These are phyloP conservation scores for Cicer bijugum DNA, from an alignment of 306 rosid species.

Conservation along the genomic window DNA sequence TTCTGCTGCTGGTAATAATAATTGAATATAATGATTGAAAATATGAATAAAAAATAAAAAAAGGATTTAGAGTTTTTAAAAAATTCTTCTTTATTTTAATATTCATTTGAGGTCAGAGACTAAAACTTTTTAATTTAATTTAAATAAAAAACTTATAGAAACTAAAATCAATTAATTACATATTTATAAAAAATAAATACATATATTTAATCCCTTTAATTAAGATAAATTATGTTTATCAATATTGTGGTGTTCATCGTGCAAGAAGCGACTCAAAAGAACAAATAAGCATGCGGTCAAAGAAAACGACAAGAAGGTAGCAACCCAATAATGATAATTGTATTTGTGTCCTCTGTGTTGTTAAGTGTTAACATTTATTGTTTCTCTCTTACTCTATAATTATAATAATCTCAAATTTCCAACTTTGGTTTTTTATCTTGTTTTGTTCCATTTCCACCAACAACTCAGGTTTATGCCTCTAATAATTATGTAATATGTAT, in stretches of 20 bases:
- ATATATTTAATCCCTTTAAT: no score
- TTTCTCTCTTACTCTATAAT: constrained; percentile 7
- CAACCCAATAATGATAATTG: constrained; percentile 39
- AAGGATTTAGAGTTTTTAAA: no score
- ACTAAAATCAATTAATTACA: no score
- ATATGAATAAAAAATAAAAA: no score
- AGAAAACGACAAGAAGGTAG: constrained; percentile 47
- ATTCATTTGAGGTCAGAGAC: no score
- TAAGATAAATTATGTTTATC: no score
- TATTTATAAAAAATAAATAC: no score
- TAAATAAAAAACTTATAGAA: no score
- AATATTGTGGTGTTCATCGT: constrained; percentile 8
- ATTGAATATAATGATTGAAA: no score
- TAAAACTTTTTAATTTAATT: no score
- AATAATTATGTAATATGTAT: neutral
- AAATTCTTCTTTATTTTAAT: no score
- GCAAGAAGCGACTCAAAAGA: constrained; percentile 33
- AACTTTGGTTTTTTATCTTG: neutral
- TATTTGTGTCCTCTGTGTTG: neutral
- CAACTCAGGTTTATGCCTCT: constrained; percentile 30
- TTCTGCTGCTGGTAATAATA: no score
- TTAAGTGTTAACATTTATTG: neutral
- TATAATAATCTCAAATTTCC: neutral
- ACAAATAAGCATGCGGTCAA: constrained; percentile 38
- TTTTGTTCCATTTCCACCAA: constrained; percentile 3